Base-by-base conservation (phyloP, 129 eudicot genomes). In the Rutidosis leptorrhynchoides region DNA sequence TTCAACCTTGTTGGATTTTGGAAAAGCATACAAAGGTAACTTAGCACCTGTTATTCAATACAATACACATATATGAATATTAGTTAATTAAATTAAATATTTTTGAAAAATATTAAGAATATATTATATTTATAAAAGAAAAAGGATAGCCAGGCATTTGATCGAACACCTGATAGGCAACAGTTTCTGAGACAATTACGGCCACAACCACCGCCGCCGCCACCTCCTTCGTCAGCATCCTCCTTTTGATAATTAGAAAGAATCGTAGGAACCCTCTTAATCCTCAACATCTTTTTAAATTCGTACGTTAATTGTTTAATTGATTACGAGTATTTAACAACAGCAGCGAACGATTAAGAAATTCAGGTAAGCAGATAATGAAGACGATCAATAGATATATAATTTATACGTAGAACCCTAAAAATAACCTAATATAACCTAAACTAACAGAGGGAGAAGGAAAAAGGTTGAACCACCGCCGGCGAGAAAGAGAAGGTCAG, bases 401-500 rank as follows among this genome's bases (percentile, higher is more conserved):
- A 42, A 71, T 46, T 42, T 72, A 46, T 42, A 30, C 12, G 45
- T 42, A 55, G 7, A 58, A 66, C 29, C 26, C 62, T 64, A 71
- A n/a, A 22, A n/a, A 22, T 25, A 33, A 21, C 61, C 57, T 63
- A 78, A 83, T 3, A 58, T 11, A 42, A 22, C 27, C 37, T 58
- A 62, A 59, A 40, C 68, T 66, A 78, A 33, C 29, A 54, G 42
- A 49, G 64, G 58, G 40, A 58, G 16, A 58, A n/a, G 7, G 63
- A 27, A n/a, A 58, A 0, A 51, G 68, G 62, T 8, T 6, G 30
- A 46, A 70, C 96, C 93, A 35, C 96, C 96, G 75, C 96, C 96
- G 79, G 95, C 96, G 49, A 89, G 95, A 77, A 89, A 86, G 74
- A 85, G 95, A 61, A 89, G 94, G 75, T 89, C 96, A 20, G 96